Evolutionary conservation across 257 asterid species (phyloP).

Genomic region (Pogostemon cablin): DNA sequence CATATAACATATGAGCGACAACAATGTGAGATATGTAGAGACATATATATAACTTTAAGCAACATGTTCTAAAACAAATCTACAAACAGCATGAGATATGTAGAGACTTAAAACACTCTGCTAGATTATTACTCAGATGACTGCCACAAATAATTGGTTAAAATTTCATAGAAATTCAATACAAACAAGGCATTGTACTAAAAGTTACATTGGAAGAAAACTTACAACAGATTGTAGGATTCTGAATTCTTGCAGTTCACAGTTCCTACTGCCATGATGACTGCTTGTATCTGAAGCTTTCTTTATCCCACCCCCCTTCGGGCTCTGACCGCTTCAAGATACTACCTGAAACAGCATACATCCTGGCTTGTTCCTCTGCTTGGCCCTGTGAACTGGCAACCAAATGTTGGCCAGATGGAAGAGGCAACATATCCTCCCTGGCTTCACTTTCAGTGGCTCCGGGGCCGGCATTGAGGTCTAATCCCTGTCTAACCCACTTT

Average conservation of each 20-base stretch:
- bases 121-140: not conserved
- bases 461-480: slow-evolving; percentile 90
- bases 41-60: too few relatives aligned
- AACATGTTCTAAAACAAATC: too few relatives aligned
- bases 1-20: too few relatives aligned
- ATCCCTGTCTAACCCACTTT: slow-evolving; percentile 72
- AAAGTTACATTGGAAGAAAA: not conserved
- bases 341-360: slow-evolving; percentile 55
- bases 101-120: not conserved
- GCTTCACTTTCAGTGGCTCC: slow-evolving; percentile 63
- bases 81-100: too few relatives aligned
- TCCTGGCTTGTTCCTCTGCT: slow-evolving; percentile 68
- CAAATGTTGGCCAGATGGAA: slow-evolving; percentile 60
- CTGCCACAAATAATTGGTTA: not conserved
- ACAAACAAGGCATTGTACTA: not conserved
- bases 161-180: not conserved
- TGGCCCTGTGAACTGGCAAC: slow-evolving; percentile 61
- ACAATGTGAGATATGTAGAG: too few relatives aligned
- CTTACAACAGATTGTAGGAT: slow-evolving; percentile 15
- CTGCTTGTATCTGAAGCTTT: slow-evolving; percentile 70
- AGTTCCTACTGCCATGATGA: slow-evolving; percentile 65
- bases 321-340: slow-evolving; percentile 74
- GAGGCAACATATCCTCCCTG: slow-evolving; percentile 57
- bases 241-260: not conserved
- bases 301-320: slow-evolving; percentile 78